Evolutionary conservation across 345 rosid species (phyloP).

Genomic region (Populus simonii): DNA sequence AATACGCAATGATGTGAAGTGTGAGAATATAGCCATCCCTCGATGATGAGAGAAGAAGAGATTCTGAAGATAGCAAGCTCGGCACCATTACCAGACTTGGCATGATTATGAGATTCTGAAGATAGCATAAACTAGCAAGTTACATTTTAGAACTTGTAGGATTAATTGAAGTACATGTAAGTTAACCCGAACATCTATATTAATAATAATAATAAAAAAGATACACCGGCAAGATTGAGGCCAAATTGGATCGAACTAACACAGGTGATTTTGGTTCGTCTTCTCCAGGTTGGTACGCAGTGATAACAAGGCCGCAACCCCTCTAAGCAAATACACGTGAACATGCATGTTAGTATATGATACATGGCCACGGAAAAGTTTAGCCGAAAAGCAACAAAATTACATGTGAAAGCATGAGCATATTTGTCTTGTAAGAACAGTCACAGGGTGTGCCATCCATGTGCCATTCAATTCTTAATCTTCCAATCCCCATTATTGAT

Average conservation of each 20-base stretch:
- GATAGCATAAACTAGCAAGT: no score
- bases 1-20: no score
- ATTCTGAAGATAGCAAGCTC: not conserved
- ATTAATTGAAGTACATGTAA: rapidly evolving
- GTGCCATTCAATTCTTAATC: not conserved
- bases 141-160: rapidly evolving
- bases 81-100: not conserved
- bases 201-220: no score
- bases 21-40: no score
- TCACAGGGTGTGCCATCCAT: not conserved
- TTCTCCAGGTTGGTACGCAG: not conserved
- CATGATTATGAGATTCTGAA: no score
- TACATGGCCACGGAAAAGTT: not conserved
- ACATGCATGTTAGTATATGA: not conserved
- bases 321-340: not conserved
- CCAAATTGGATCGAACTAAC: not conserved
- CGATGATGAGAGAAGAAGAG: not conserved
- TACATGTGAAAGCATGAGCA: slow-evolving; percentile 7
- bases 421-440: not conserved
- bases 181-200: rapidly evolving
- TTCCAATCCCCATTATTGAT: not conserved
- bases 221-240: not conserved
- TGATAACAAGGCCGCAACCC: slow-evolving; percentile 2
- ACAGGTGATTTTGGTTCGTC: not conserved
- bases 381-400: not conserved